Conservation (phyloP, 257 asterid genomes). For the Rubia yunnanensis region DNA sequence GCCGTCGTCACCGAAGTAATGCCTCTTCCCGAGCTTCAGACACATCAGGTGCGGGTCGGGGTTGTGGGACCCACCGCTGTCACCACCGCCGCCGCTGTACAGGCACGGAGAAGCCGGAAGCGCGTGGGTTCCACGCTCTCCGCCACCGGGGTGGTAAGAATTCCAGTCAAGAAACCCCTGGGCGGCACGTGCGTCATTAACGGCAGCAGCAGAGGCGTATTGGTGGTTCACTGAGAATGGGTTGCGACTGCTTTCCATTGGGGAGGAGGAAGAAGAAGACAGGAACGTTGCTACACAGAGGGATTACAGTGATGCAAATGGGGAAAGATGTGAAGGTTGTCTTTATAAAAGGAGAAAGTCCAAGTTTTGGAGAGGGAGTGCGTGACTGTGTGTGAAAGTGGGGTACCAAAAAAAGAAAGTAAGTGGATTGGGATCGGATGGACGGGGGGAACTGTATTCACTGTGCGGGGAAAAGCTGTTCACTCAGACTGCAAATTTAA, state of each 20-base stretch:
- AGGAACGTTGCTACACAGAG: neutral
- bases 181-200: constrained; percentile 28
- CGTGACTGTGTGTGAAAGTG: neutral
- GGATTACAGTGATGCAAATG: constrained; percentile 5
- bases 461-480: neutral
- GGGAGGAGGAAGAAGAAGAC: neutral
- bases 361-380: neutral
- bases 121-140: neutral
- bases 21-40: constrained; percentile 59
- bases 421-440: neutral
- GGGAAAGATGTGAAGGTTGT: constrained; percentile 18
- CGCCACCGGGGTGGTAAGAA: neutral
- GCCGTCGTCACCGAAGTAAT: constrained; percentile 30
- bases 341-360: constrained; percentile 13
- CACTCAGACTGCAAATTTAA: neutral
- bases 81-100: neutral
- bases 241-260: constrained; percentile 43
- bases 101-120: neutral
- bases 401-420: neutral
- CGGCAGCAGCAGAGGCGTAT: constrained; percentile 2
- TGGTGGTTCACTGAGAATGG: constrained; percentile 14
- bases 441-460: neutral
- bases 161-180: constrained; percentile 13
- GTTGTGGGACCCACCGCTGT: constrained; percentile 5
- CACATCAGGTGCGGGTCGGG: constrained; percentile 40